A percentile compares a stretch with the other conserved stretches of the same genome.
These are phyloP conservation scores for Elaeis guineensis DNA, from an alignment of 176 grass and related monocot genomes.

Conservation along the genomic window DNA sequence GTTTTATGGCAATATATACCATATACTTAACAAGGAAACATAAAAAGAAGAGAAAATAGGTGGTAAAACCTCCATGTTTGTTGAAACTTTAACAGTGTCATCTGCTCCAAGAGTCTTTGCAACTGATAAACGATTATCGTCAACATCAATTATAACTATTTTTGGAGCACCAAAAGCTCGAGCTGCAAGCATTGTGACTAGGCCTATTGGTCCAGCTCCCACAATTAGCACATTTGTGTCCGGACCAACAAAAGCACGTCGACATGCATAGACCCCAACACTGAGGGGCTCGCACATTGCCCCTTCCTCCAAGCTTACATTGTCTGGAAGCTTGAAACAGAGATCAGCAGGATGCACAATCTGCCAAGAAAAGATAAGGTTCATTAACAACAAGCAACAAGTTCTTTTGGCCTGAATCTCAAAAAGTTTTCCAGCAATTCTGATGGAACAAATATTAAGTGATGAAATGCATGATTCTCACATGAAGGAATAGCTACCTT, in stretches of 20 bases:
- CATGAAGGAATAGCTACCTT: no score
- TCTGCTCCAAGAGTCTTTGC: conserved; percentile 58
- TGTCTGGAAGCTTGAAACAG: conserved; percentile 85
- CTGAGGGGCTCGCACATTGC: conserved; percentile 98
- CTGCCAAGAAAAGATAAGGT: neutral
- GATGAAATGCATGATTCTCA: no score
- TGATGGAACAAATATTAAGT: no score
- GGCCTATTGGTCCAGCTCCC: conserved; percentile 76
- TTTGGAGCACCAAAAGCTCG: conserved; percentile 57
- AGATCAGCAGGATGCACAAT: conserved; percentile 80
- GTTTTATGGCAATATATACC: no score
- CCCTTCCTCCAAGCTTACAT: conserved; percentile 74
- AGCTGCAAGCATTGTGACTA: conserved; percentile 67
- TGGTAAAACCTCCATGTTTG: neutral
- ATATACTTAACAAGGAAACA: no score
- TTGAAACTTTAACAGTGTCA: conserved; percentile 50
- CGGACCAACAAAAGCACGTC: conserved; percentile 55
- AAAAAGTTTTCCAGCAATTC: no score
- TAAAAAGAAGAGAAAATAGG: conserved; percentile 1
- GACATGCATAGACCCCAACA: conserved; percentile 82
- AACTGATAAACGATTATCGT: conserved; percentile 63
- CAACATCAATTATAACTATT: conserved; percentile 62
- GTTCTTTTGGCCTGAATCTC: no score
- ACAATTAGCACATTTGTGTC: conserved; percentile 64
- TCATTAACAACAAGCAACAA: neutral